These are phyloP conservation scores for Fusarium graminum DNA, from an alignment of 2,329 filamentous ascomycete species.

Conservation along the genomic window DNA sequence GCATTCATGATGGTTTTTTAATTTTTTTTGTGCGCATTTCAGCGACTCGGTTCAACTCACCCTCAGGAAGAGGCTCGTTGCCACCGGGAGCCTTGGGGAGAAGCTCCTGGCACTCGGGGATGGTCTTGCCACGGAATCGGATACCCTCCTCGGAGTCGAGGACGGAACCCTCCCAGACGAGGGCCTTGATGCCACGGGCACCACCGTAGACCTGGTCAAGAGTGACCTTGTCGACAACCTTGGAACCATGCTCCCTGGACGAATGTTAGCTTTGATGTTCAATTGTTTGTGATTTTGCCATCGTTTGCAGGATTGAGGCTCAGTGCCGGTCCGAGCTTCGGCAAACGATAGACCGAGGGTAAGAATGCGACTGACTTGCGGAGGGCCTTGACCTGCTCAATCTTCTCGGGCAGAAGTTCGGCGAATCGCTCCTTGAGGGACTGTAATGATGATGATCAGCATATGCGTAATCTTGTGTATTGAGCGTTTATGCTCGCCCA, in stretches of 20 bases:
- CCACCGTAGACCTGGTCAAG: constrained; percentile 99
- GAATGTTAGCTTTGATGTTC: constrained; percentile 39
- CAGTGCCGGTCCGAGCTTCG: constrained; percentile 27
- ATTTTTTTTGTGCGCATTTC: constrained; percentile 1
- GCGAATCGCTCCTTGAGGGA: constrained; percentile 98
- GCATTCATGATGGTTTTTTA: constrained; percentile 7
- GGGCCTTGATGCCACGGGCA: constrained; percentile 97
- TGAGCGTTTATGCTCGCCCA: constrained; percentile 1
- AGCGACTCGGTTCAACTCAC: constrained; percentile 57
- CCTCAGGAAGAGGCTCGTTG: constrained; percentile 96
- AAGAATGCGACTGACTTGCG: constrained; percentile 77
- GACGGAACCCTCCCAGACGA: constrained; percentile 99
- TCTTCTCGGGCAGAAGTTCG: constrained; percentile 93
- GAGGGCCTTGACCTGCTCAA: constrained; percentile 99
- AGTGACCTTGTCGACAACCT: constrained; percentile 96
- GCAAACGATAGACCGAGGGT: constrained; percentile 32
- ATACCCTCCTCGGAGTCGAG: constrained; percentile 99
- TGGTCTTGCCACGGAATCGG: constrained; percentile 98
- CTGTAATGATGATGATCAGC: constrained; percentile 60
- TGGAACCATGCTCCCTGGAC: constrained; percentile 88
- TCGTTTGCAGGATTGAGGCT: constrained; percentile 22
- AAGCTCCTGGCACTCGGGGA: constrained; percentile 97
- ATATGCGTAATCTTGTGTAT: background rate
- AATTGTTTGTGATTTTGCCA: constrained; percentile 20
- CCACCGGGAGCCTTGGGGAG: constrained; percentile 97